Base-by-base conservation (phyloP, 129 eudicot species). In the Daucus carota region DNA sequence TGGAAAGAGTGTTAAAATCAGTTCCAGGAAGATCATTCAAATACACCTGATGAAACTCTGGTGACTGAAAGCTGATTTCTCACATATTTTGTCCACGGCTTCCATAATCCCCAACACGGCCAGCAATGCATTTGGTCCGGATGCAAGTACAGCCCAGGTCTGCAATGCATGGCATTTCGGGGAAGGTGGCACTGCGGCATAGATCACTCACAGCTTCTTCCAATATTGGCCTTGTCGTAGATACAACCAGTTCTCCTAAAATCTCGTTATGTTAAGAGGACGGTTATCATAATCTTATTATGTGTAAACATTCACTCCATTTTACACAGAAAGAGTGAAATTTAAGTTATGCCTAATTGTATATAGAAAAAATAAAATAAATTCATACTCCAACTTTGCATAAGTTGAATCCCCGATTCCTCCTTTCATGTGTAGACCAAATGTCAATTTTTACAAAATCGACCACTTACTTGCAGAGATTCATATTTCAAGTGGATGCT, bases 21-120 rank as follows among this genome's bases (percentile, higher is more conserved):
- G 85, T 92, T n/a, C 86, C 81, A 0, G 96, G 98, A 42, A 93
- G 98, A 69, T 93, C 96, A 71, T 93, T 93, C 45, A 93, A 76
- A 75, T 68, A 82, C 14, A 93, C 84, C 28, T 85, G 89, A 77
- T 85, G 89, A 77, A 86, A 86, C 63, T 92, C 94, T 1, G 90
- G 91, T 9, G 85, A 65, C 57, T 72, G 43, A 0, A 8, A 71
- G 40, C 86, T 87, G 0, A 45, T 11, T 76, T 79, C 17, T 8
- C 81, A 10, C 95, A 18, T 20, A 76, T 67, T 8, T 73, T 75
- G 60, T 88, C 80, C 20, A 82, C 65, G 0, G 82, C 79, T 50
- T 76, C 81, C 20, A 93, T 50, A 42, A 90, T 48, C 74, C 87
- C 89, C 0, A 84, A 46, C 7, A 84, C 85, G 0, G 83, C 86